Evolutionary conservation across 768 basidiomycete species (phyloP).

Genomic region (Russula emetica): DNA sequence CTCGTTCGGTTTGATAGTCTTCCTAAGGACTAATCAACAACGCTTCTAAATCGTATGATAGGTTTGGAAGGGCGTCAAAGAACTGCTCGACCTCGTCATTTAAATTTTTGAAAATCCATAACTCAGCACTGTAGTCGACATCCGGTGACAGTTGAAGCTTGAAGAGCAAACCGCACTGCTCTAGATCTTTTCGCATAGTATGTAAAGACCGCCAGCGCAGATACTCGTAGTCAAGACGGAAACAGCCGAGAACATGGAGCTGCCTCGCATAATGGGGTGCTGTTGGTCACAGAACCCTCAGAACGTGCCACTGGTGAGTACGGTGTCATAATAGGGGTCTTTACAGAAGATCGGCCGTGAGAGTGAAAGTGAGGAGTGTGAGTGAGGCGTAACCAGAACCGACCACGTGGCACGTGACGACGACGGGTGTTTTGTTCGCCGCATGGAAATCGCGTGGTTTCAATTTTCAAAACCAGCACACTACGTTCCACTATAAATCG

Average conservation of each 20-base stretch:
- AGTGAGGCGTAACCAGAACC: background rate
- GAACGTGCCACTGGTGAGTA: background rate
- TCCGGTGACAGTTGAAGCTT: background rate
- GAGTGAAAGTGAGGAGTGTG: too few species aligned
- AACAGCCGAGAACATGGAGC: too few species aligned
- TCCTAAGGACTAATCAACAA: background rate
- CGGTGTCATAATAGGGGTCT: background rate
- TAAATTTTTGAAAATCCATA: constrained; percentile 1
- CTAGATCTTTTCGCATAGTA: background rate
- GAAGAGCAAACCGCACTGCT: background rate
- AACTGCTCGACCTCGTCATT: constrained; percentile 7
- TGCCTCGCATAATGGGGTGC: too few species aligned
- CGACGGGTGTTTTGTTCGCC: background rate
- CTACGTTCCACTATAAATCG: too few species aligned
- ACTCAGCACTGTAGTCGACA: background rate
- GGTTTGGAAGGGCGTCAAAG: background rate
- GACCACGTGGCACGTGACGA: background rate
- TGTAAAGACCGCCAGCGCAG: background rate
- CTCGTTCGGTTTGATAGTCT: background rate
- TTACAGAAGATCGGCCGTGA: too few species aligned
- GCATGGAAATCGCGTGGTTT: too few species aligned
- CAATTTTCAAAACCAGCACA: too few species aligned
- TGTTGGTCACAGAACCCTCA: background rate
- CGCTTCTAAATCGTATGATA: background rate
- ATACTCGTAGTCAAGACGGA: too few species aligned